Conservation (phyloP, 139 green algal species). For the Closterium sp. region DNA sequence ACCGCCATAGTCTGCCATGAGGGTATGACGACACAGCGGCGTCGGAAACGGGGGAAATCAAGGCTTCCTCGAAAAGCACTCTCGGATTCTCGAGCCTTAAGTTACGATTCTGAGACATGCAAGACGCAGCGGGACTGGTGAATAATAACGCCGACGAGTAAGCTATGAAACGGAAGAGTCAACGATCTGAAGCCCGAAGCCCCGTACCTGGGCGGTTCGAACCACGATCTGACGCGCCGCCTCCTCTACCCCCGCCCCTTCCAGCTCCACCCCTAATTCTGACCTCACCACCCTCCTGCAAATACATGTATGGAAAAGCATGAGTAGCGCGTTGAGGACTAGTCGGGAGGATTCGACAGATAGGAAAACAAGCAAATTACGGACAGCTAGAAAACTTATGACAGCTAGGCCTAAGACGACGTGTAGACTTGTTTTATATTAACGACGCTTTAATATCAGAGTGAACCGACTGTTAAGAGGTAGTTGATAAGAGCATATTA, state of each 20-base stretch:
- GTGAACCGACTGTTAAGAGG: not conserved
- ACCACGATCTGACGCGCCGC: not conserved
- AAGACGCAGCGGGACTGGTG: no score
- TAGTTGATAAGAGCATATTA: not conserved
- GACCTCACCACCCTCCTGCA: not conserved
- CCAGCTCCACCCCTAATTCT: not conserved
- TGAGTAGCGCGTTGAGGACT: not conserved
- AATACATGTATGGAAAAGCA: not conserved
- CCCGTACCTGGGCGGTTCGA: not conserved
- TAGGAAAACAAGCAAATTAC: no score
- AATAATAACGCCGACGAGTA: not conserved
- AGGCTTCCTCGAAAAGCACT: not conserved
- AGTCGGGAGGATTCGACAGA: not conserved
- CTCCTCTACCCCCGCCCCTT: not conserved
- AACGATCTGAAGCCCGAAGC: no score
- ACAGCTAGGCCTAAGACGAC: not conserved
- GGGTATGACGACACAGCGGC: not conserved
- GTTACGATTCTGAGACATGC: no score
- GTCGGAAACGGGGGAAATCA: not conserved
- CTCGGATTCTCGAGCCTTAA: no score
- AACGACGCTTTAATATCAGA: not conserved
- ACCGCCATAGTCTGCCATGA: slow-evolving; percentile 27
- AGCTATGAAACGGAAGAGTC: not conserved
- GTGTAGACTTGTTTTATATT: not conserved
- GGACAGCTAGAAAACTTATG: not conserved